Evolutionary conservation across 2,329 filamentous ascomycete genomes (phyloP).

Genomic region (Fusarium albidum): DNA sequence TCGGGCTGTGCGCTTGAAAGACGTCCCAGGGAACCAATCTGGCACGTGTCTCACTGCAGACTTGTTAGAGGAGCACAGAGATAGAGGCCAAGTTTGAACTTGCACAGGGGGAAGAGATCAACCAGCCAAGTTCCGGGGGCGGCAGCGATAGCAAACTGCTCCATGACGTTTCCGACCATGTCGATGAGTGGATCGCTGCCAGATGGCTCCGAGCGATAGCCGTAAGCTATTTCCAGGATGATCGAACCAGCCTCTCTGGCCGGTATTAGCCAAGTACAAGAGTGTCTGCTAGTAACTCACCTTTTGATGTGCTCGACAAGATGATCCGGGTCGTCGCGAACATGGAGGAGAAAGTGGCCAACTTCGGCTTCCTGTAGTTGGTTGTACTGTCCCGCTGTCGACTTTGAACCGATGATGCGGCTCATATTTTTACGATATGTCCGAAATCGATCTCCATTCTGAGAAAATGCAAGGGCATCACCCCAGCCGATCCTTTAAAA

Average conservation of each 20-base stretch:
- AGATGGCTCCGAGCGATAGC: not conserved
- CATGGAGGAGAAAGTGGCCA: slow-evolving; percentile 25
- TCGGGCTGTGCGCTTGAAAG: slow-evolving; percentile 7
- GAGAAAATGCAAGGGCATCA: slow-evolving; percentile 44
- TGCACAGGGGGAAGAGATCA: slow-evolving; percentile 8
- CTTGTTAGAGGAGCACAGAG: no score
- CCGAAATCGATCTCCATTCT: slow-evolving; percentile 48
- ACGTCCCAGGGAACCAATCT: slow-evolving; percentile 9
- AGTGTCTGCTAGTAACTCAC: not conserved
- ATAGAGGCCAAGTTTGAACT: no score
- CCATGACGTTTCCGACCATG: slow-evolving; percentile 14
- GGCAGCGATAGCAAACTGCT: slow-evolving; percentile 16
- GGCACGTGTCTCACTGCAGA: not conserved
- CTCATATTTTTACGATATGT: slow-evolving; percentile 55
- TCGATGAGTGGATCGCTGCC: slow-evolving; percentile 8
- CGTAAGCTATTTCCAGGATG: slow-evolving; percentile 19
- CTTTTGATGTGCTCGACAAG: slow-evolving; percentile 8
- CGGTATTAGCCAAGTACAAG: rapidly evolving
- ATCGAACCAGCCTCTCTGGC: slow-evolving; percentile 2
- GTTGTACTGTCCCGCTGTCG: slow-evolving; percentile 49
- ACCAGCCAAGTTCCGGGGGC: slow-evolving; percentile 14
- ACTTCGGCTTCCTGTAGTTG: slow-evolving; percentile 53
- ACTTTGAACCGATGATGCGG: slow-evolving; percentile 54
- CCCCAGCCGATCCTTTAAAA: slow-evolving; percentile 36
- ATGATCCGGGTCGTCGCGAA: slow-evolving; percentile 46